phyloP scores from a whole-genome alignment of 2,329 filamentous ascomycete genomes.

The Diaporthe destruens region DNA sequence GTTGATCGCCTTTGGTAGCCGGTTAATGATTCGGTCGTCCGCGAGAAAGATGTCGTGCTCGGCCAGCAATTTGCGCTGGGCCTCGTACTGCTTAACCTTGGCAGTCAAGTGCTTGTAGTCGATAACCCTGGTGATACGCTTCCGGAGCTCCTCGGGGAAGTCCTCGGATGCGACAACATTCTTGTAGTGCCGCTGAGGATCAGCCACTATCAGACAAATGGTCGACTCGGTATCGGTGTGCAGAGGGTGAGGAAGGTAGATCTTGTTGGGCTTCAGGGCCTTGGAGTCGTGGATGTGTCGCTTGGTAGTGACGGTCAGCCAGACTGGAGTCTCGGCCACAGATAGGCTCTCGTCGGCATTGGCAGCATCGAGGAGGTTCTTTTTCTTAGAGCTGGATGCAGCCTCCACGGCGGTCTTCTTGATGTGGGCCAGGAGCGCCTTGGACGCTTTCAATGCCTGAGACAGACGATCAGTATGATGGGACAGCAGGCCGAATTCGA shows the following conservation, averaged over 20 bases:
- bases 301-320: constrained; percentile 75
- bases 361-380: constrained; percentile 65
- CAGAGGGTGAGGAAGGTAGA: constrained; percentile 81
- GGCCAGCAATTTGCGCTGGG: constrained; percentile 81
- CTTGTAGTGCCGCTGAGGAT: constrained; percentile 88
- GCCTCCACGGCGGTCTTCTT: constrained; percentile 66
- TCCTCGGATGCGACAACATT: constrained; percentile 82
- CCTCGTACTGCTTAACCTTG: constrained; percentile 92
- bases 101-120: constrained; percentile 82
- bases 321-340: constrained; percentile 66
- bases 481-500: background rate
- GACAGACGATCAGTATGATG: constrained; percentile 28
- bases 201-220: constrained; percentile 88
- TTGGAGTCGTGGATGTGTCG: constrained; percentile 78
- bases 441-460: constrained; percentile 72
- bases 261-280: constrained; percentile 86
- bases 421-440: constrained; percentile 72
- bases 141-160: constrained; percentile 75
- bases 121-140: constrained; percentile 81
- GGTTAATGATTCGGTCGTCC: constrained; percentile 85
- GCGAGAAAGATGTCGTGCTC: constrained; percentile 96
- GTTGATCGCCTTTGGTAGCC: constrained; percentile 82
- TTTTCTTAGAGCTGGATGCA: constrained; percentile 62
- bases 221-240: constrained; percentile 74
- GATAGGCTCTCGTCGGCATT: constrained; percentile 58